Base-by-base conservation (phyloP, 164 flowering plant species). In the Aristolochia californica region DNA sequence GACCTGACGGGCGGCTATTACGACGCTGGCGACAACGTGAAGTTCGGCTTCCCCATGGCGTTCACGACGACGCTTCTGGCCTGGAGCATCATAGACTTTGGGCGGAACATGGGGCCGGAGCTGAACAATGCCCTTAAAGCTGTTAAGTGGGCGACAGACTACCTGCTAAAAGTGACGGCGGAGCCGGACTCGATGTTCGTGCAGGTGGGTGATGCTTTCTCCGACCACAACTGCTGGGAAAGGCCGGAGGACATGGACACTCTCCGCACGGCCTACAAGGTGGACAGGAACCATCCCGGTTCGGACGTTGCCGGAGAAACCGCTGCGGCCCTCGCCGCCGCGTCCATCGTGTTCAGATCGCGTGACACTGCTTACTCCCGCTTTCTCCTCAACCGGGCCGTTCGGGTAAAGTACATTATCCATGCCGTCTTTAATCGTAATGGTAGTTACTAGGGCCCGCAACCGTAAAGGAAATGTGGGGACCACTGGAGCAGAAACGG, bases 161-260 rank as follows among this genome's bases (percentile, higher is more conserved):
- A 85, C 50, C 69, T 87, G 11, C 63, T 91, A 20, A 91, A 87
- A 61, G 94, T 78, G 13, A 81, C 88, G 58, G 57, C 74, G 7
- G 75, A 62, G n/a, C 79, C 80, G 0, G 78, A 55, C 25, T 71
- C 73, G 2, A 72, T 91, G 7, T 85, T 48, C 62, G 94, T 81
- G 1, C 89, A 87, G 72, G 91, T 91, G 0, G 96, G 97, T 0
- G 86, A 91, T 62, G 78, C 88, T 0, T 67, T 67, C 56, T 75
- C 85, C 0, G 97, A 91, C 56, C 97, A 87, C 62, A 74, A 76
- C 66, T 91, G 97, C 58, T 91, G 97, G 97, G 94, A 87, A 65
- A 60, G 97, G 65, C 94, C 97, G 1, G 97, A 91, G 72, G 97
- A 91, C 66, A 91, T 87, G 97, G 91, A 83, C 69, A 91, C 97